Base-by-base conservation (phyloP, 768 basidiomycete genomes). In the Lactarius sp. region DNA sequence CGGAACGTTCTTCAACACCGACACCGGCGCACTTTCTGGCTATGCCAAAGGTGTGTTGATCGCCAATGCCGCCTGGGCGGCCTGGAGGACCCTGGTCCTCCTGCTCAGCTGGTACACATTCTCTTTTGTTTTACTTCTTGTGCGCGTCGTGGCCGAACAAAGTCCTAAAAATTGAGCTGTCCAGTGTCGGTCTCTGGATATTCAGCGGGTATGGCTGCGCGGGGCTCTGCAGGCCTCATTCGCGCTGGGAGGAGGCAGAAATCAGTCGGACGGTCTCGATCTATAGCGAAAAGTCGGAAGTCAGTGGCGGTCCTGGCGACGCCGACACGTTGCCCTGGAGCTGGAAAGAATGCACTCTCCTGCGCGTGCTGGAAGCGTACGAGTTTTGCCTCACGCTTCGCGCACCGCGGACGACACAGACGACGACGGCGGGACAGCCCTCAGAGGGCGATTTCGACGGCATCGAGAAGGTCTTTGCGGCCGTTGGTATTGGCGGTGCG, bases 31-130 rank as follows among this genome's bases (percentile, higher is more conserved):
- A 12, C 76, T 95, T 59, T 90, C 89, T 14, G 70, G 71, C 52
- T 95, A 94, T 70, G 86, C 92, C 33, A 81, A 84, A n/a, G 91
- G 88, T 22, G 80, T 94, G 34, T 77, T 95, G 50, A 80, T 87
- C 56, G 85, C 89, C 53, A 94, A 94, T 73, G 85, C 85, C 68
- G 84, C 83, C 9, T 93, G 91, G 89, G 83, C 89, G 49, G 86
- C 81, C 4, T 90, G 92, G 87, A 80, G 89, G 39, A 71, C 81
- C 7, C 74, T 92, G 34, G 79, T 93, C 57, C 79, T 94, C 59
- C 68, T 90, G 50, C 66, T 77, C 51, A 89, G 89, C 73, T 88
- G 87, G 91, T 89, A 70, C 71, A 41, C 16, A 14, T 18, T 44
- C 53, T 34, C 14, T 47, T 22, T 31, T 41, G 13, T 27, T 20